Evolutionary conservation across 169 alveolate species (phyloP).

Genomic region (Babesia ovis): DNA sequence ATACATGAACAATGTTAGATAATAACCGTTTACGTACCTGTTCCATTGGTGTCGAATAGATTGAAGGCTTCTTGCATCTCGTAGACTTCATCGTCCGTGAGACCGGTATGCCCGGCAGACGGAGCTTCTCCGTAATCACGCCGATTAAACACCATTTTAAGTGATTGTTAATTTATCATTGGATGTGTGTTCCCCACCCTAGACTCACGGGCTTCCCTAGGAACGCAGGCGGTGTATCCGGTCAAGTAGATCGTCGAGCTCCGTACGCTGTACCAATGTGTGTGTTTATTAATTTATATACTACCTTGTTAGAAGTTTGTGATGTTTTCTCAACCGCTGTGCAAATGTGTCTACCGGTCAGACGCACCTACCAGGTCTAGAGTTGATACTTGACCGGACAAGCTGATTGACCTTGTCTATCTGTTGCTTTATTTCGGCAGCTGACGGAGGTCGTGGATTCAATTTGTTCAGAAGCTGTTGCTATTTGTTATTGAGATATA

Average conservation of each 20-base stretch:
- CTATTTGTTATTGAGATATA: neutral
- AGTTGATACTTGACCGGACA: neutral
- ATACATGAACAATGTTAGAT: neutral
- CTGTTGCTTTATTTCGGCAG: slow-evolving; percentile 3
- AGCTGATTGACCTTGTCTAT: slow-evolving; percentile 14
- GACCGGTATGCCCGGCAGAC: slow-evolving; percentile 84
- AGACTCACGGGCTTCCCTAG: slow-evolving; percentile 2
- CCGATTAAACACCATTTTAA: slow-evolving; percentile 42
- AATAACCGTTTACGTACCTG: slow-evolving; percentile 70
- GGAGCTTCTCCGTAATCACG: slow-evolving; percentile 65
- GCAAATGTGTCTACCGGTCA: neutral
- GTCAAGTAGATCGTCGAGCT: slow-evolving; percentile 34
- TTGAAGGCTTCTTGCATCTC: slow-evolving; percentile 99
- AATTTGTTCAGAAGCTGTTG: slow-evolving; percentile 28
- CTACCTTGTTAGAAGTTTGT: slow-evolving; percentile 6
- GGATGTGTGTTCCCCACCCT: slow-evolving; percentile 34
- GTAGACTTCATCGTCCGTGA: slow-evolving; percentile 97
- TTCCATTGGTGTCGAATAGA: slow-evolving; percentile 98
- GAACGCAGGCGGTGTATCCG: slow-evolving; percentile 32
- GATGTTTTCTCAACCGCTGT: slow-evolving; percentile 13
- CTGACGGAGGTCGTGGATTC: slow-evolving; percentile 9
- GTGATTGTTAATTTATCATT: neutral
- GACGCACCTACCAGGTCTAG: slow-evolving; percentile 19
- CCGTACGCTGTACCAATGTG: slow-evolving; percentile 27
- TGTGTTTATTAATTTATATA: neutral